phyloP scores from a whole-genome alignment of 129 eudicot species.

The Smallanthus sonchifolius region DNA sequence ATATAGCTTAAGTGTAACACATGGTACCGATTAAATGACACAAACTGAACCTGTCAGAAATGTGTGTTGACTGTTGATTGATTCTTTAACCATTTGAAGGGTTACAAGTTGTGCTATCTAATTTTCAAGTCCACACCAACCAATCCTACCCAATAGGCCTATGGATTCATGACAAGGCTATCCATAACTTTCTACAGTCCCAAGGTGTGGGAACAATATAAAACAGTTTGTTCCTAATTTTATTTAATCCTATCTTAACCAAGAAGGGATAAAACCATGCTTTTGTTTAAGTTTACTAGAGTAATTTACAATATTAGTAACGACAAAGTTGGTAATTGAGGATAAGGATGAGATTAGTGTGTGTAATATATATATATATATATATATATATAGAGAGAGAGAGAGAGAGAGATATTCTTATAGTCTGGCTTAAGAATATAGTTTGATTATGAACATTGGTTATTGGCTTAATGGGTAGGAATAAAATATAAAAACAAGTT shows the following conservation, averaged over 20 bases:
- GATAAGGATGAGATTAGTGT: conserved; percentile 42
- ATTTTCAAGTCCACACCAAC: conserved; percentile 13
- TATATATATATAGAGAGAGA: neutral
- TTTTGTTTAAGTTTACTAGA: conserved; percentile 18
- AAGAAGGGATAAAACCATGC: conserved; percentile 37
- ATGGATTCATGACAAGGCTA: conserved; percentile 25
- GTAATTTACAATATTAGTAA: conserved; percentile 25
- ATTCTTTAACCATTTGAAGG: conserved; percentile 17
- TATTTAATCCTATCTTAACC: conserved; percentile 29
- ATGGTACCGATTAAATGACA: conserved; percentile 8
- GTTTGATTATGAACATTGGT: conserved; percentile 15
- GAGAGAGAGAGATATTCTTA: conserved; percentile 31
- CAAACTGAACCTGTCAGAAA: conserved; percentile 21
- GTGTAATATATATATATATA: neutral
- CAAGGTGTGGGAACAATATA: conserved; percentile 18
- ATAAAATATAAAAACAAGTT: conserved; percentile 24
- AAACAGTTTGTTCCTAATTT: conserved; percentile 5
- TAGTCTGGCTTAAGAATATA: conserved; percentile 28
- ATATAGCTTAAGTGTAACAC: no score
- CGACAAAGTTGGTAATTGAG: conserved; percentile 34
- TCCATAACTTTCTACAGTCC: conserved; percentile 21
- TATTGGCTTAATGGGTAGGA: conserved; percentile 22
- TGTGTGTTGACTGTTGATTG: conserved; percentile 13
- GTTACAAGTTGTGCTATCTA: conserved; percentile 2
- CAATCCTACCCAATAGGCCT: conserved; percentile 19